A percentile compares a stretch with the other conserved stretches of the same genome.
Conservation (phyloP, 306 rosid genomes). For the Fragaria ananassa region DNA sequence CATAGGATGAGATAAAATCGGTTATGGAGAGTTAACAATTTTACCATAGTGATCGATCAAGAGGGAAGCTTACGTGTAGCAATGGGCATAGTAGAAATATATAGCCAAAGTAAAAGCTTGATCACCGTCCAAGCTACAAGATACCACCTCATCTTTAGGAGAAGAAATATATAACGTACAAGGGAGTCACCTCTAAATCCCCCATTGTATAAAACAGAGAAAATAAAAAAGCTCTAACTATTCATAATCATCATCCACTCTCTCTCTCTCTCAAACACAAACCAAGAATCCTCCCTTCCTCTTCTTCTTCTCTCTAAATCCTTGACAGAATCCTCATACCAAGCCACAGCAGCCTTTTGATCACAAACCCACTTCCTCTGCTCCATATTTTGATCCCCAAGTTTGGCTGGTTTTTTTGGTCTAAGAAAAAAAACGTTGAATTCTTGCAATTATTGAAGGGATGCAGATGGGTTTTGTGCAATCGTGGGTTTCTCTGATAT, state of each 20-base stretch:
- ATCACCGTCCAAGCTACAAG: constrained; percentile 32
- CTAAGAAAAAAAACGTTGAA: constrained; percentile 28
- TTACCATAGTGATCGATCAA: constrained; percentile 16
- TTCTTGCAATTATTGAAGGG: constrained; percentile 37
- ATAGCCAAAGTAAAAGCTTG: constrained; percentile 3
- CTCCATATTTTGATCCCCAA: constrained; percentile 45
- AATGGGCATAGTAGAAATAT: constrained; percentile 13
- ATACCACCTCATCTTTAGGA: constrained; percentile 48
- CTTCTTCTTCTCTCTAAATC: constrained; percentile 19
- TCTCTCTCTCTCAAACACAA: constrained; percentile 1
- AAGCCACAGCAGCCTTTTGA: constrained; percentile 26
- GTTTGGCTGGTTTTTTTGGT: constrained; percentile 15
- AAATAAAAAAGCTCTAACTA: constrained; percentile 22
- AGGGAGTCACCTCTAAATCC: constrained; percentile 22
- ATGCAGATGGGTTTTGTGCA: constrained; percentile 59
- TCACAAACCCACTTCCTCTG: constrained; percentile 38
- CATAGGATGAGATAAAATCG: constrained; percentile 12
- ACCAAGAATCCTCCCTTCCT: constrained; percentile 20
- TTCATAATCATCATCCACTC: constrained; percentile 31
- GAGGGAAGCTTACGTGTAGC: constrained; percentile 21
- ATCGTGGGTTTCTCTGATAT: constrained; percentile 42
- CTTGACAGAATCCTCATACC: constrained; percentile 24
- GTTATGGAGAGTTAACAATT: not conserved
- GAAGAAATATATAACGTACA: constrained; percentile 14
- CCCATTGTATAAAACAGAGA: not conserved